A percentile compares a stretch with the other conserved stretches of the same genome.
Evolutionary conservation across 2,329 filamentous ascomycete species (phyloP).

Genomic region (Neopestalotiopsis sp.): DNA sequence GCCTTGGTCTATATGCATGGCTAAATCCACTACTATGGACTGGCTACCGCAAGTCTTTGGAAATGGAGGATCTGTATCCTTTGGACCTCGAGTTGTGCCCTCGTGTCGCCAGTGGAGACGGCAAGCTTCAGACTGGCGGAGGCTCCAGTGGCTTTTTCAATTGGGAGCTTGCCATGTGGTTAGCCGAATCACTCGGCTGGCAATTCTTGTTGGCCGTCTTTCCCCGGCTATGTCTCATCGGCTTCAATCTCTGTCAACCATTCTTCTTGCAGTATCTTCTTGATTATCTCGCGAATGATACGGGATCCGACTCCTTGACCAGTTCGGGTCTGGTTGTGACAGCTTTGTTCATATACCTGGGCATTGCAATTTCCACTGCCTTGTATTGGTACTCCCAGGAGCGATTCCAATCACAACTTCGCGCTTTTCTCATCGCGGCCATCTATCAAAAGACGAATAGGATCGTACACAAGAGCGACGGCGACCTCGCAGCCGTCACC

Average conservation of each 20-base stretch:
- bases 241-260: conserved; percentile 40
- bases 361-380: conserved; percentile 45
- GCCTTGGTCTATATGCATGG: conserved; percentile 40
- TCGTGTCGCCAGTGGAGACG: conserved; percentile 23
- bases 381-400: conserved; percentile 47
- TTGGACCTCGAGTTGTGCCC: conserved; percentile 30
- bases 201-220: conserved; percentile 30
- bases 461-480: conserved; percentile 21
- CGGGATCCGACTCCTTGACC: conserved; percentile 26
- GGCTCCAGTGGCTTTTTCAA: conserved; percentile 21
- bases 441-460: conserved; percentile 40
- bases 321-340: conserved; percentile 51
- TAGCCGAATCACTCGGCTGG: conserved; percentile 23
- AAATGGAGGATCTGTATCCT: conserved; percentile 39
- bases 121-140: conserved; percentile 18
- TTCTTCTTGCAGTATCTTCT: conserved; percentile 40
- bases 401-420: conserved; percentile 36
- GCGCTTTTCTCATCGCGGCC: conserved; percentile 36
- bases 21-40: conserved; percentile 38
- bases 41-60: conserved; percentile 42
- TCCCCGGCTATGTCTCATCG: conserved; percentile 33
- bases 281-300: conserved; percentile 31
- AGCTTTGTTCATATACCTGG: conserved; percentile 43
- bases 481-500: conserved; percentile 33
- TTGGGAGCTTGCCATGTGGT: conserved; percentile 18